Base-by-base conservation (phyloP, 805 yeast species). In the Lipomyces kockii region DNA sequence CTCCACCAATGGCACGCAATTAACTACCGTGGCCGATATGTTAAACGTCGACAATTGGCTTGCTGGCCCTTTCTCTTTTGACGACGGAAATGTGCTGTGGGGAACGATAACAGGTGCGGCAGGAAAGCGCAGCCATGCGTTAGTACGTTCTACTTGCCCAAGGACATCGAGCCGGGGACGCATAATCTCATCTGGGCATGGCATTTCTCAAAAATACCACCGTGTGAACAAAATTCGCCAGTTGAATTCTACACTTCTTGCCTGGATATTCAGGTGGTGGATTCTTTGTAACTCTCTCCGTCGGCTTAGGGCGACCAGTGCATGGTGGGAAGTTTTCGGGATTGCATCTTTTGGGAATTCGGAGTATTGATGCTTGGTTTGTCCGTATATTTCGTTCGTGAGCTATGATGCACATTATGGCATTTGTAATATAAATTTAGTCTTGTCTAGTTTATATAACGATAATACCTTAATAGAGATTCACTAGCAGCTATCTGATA, bases 201-300 rank as follows among this genome's bases (percentile, higher is more conserved):
- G 74, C 63, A 72, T 53, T 72, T 72, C 52, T 73, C 74, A 1
- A 72, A 72, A 58, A 70, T 72, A 9, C 68, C 66, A 35, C 60
- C 69, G n/a, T 60, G 66, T 25, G 46, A 49, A 17, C 53, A 61
- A 8, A 66, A 65, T 17, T 64, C 66, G 20, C 70, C 72, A 12
- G 32, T 71, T 32, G 72, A 71, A 60, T 69, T 56, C 52, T 72
- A 72, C 55, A 72, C 73, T 7, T 69, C 72, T 11, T 72, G 74
- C 39, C 22, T 64, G 59, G 74, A 71, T 60, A 62, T 71, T n/a
- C 43, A 37, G 43, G 43, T 37, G 0, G 17, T 37, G 17, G 43
- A 37, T 37, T 37, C 43, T 37, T 5, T 37, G 17, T 37, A 35
- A 14, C 39, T 35, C 4, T 11, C 14, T 35, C 39, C 39, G 39